A percentile compares a stretch with the other conserved stretches of the same genome.
Evolutionary conservation across 2,329 filamentous ascomycete genomes (phyloP).

Genomic region (Aspergillus quadricinctus): DNA sequence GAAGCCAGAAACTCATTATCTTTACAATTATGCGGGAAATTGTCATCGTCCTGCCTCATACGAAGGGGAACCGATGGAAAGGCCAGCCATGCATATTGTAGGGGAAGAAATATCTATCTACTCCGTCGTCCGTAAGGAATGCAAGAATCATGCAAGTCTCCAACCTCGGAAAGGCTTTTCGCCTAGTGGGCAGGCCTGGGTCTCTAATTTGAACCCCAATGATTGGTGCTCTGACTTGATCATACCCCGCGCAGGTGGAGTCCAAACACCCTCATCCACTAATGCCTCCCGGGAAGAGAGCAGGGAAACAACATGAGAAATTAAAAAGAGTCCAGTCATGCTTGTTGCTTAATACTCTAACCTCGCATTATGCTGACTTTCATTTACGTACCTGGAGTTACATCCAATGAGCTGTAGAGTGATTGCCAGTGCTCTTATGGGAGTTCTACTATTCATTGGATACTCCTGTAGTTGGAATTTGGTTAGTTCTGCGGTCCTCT

Average conservation of each 20-base stretch:
- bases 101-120: conserved; percentile 12
- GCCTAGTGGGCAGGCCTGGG: conserved; percentile 9
- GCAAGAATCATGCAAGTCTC: conserved; percentile 24
- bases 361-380: not conserved
- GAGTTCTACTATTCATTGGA: not conserved
- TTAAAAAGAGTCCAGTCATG: not conserved
- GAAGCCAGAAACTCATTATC: not conserved
- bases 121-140: no score
- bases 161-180: conserved; percentile 23
- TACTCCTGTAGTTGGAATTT: not conserved
- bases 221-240: conserved; percentile 22
- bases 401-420: not conserved
- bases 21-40: not conserved
- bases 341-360: not conserved
- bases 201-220: not conserved
- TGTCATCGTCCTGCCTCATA: not conserved
- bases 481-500: no score
- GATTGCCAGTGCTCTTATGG: not conserved
- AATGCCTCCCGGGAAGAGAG: conserved; percentile 21
- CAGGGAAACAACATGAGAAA: not conserved
- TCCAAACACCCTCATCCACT: conserved; percentile 8
- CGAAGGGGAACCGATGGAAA: conserved; percentile 12
- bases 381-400: not conserved
- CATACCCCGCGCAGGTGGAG: conserved; percentile 28
- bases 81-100: conserved; percentile 11